Percentiles rank a stretch among this genome's conserved stretches.
These are phyloP conservation scores for Dissoconium aciculare DNA, from an alignment of 2,329 filamentous ascomycete species.

Conservation along the genomic window DNA sequence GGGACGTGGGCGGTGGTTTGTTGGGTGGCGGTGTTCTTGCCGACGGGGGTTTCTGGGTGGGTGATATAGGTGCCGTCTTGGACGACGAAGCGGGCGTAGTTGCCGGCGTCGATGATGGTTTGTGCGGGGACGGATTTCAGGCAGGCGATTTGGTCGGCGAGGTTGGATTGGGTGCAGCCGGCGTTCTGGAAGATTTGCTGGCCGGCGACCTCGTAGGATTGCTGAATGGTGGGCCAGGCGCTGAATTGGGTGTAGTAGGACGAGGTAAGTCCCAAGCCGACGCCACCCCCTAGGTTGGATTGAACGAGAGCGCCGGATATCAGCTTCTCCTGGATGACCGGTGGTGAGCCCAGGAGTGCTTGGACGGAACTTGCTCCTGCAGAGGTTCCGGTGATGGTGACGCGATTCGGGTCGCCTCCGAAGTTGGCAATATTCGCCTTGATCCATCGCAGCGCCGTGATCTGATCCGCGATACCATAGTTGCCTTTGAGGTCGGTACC, in stretches of 20 bases:
- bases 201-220: constrained; percentile 36
- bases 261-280: constrained; percentile 40
- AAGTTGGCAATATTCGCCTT: constrained; percentile 32
- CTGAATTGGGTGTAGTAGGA: constrained; percentile 45
- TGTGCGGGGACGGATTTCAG: constrained; percentile 34
- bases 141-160: constrained; percentile 38
- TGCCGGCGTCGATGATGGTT: constrained; percentile 27
- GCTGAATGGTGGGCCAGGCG: constrained; percentile 41
- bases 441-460: constrained; percentile 36
- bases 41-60: constrained; percentile 34
- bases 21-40: constrained; percentile 23
- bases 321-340: constrained; percentile 29
- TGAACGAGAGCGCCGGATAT: constrained; percentile 35
- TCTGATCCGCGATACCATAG: constrained; percentile 38
- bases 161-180: constrained; percentile 35
- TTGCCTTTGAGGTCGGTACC: constrained; percentile 42
- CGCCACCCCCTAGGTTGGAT: constrained; percentile 42
- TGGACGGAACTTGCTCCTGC: constrained; percentile 43
- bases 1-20: constrained; percentile 35
- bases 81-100: constrained; percentile 39
- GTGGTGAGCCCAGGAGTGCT: constrained; percentile 38
- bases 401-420: constrained; percentile 33
- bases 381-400: constrained; percentile 35
- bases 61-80: constrained; percentile 44
- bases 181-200: constrained; percentile 37